Evolutionary conservation across 495 filamentous ascomycete genomes (phyloP), one percentile per base, ranked within the genome.

Genomic region (Penicillium bovifimosum): DNA sequence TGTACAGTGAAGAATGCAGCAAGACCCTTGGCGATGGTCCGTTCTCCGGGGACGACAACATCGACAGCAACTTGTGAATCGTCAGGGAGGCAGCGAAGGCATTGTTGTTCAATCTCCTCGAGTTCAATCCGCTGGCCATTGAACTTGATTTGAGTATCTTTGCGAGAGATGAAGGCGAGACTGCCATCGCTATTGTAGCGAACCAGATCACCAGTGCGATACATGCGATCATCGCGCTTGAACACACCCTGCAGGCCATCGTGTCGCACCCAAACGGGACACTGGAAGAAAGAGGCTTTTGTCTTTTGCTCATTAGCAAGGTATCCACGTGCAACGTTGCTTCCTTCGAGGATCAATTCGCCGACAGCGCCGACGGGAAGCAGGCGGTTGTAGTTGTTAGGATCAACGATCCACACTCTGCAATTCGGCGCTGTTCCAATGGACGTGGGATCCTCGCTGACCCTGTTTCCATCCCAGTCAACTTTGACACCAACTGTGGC

Each of bases 91-190:
- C 63, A 51, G 0, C 52, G 52, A 5, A 60, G 41, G 28, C 71
- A 76, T 28, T 83, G 78, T 48, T 81, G 76, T 62, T 87, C 84
- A 43, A 87, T 79, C 52, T 87, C 84, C 16, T 76, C 79, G 9
- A 86, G 64, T 49, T 87, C 84, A 50, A 87, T 78, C 5, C 84
- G 73, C 54, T 85, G 81, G 2, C 84, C 84, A 16, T 80, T 78
- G 8, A 87, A 66, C 61, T 87, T 87, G 26, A 85, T 78, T 53
- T 86, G 82, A 11, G 79, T 78, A 44, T 86, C 84, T 45, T 78
- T 80, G 11, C 84, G 76, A 6, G 81, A 80, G 17, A 86, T 68
- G 49, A 74, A 79, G 1, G 53, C 54, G 10, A 84, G 60, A 1
- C 67, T 74, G 2, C 80, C 79, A 53, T 82, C 76, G 6, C 68